Evolutionary conservation across 148 eudicot genomes (phyloP).

Genomic region (Diospyros lotus): DNA sequence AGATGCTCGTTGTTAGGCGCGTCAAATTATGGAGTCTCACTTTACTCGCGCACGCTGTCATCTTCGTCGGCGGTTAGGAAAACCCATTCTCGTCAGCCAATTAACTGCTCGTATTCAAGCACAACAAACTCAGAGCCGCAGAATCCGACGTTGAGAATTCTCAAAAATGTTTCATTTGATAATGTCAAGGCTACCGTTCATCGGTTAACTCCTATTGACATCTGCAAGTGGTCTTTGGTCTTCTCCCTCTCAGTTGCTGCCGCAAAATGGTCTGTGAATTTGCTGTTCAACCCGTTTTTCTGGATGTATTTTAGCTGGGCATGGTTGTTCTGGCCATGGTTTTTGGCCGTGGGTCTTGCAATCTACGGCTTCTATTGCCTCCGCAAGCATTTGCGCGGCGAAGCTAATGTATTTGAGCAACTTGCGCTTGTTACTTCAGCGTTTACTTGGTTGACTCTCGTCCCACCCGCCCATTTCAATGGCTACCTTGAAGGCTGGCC

Average conservation of each 20-base stretch:
- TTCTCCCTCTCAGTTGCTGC: slow-evolving; percentile 40
- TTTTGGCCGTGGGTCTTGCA: slow-evolving; percentile 50
- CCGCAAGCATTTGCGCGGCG: slow-evolving; percentile 43
- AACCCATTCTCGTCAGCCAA: slow-evolving; percentile 21
- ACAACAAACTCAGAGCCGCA: slow-evolving; percentile 28
- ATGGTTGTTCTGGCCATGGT: slow-evolving; percentile 99
- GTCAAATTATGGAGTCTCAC: slow-evolving; percentile 2
- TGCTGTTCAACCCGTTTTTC: slow-evolving; percentile 57
- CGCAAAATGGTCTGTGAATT: slow-evolving; percentile 43
- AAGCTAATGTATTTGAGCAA: slow-evolving; percentile 60
- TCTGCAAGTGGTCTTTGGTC: slow-evolving; percentile 41
- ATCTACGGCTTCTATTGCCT: slow-evolving; percentile 53
- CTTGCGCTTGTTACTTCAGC: slow-evolving; percentile 61
- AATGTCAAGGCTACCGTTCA: slow-evolving; percentile 34
- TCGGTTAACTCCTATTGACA: slow-evolving; percentile 46
- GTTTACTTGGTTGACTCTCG: slow-evolving; percentile 80
- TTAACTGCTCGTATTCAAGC: slow-evolving; percentile 36
- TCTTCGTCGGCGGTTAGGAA: slow-evolving; percentile 14
- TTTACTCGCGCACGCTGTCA: background rate
- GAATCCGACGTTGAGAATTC: slow-evolving; percentile 17
- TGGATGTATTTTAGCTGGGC: slow-evolving; percentile 94
- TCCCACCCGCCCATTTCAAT: slow-evolving; percentile 81
- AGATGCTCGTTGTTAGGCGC: background rate
- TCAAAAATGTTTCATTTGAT: slow-evolving; percentile 36
- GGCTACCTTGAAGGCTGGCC: slow-evolving; percentile 96